A percentile compares a stretch with the other conserved stretches of the same genome.
Conservation (phyloP, 768 basidiomycete species). For the Cantharellus cinnabarinus region DNA sequence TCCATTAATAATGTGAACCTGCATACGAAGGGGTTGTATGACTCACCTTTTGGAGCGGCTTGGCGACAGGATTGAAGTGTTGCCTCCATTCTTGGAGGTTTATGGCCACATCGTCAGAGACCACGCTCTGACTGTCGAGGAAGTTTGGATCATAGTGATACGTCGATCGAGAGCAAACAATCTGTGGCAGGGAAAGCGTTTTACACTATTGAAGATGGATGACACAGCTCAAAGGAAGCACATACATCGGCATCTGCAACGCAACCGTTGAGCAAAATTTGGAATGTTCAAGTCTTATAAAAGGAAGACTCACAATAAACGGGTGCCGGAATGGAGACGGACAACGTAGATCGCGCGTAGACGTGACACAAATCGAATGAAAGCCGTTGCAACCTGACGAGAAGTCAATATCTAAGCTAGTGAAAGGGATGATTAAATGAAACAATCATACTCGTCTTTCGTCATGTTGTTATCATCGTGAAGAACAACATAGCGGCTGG, state of each 20-base stretch:
- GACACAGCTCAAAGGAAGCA: not conserved
- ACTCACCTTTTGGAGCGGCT: not conserved
- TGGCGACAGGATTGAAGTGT: not conserved
- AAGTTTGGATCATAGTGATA: not conserved
- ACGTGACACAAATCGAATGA: conserved; percentile 32
- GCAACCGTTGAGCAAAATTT: not conserved
- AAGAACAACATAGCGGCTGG: conserved; percentile 37
- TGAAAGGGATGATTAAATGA: not conserved
- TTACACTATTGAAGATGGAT: not conserved
- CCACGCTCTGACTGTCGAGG: not conserved
- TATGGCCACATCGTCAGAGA: not conserved
- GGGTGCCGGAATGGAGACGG: conserved; percentile 38
- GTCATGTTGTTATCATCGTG: conserved; percentile 17
- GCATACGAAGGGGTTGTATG: not conserved
- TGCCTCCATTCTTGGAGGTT: not conserved
- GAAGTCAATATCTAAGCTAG: not conserved
- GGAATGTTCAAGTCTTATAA: not conserved
- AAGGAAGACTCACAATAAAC: conserved; percentile 14
- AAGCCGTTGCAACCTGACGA: conserved; percentile 25
- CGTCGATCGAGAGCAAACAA: not conserved
- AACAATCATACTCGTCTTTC: conserved; percentile 14
- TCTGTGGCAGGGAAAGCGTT: not conserved
- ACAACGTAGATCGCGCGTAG: conserved; percentile 33
- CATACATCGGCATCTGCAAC: conserved; percentile 1
- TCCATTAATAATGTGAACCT: not conserved